Evolutionary conservation across 768 basidiomycete species (phyloP).

Genomic region (Russula griseocarnosa): DNA sequence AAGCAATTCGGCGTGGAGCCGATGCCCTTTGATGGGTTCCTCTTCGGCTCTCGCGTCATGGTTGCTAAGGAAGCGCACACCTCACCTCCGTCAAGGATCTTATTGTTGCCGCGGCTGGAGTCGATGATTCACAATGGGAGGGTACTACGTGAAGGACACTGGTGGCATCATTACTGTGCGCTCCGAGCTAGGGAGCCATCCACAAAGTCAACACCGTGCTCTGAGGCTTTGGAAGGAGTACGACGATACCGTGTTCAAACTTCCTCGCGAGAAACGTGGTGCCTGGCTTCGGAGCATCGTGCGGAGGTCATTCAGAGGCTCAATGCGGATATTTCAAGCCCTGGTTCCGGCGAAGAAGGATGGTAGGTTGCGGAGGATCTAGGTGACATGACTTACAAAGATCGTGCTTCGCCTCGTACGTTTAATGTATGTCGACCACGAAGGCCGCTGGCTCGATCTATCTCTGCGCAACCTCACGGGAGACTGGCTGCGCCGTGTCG

Average conservation of each 20-base stretch:
- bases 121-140: slow-evolving; percentile 87
- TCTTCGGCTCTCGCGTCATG: slow-evolving; percentile 97
- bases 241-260: slow-evolving; percentile 91
- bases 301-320: slow-evolving; percentile 88
- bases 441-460: slow-evolving; percentile 89
- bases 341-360: slow-evolving; percentile 97
- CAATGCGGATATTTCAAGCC: slow-evolving; percentile 95
- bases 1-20: slow-evolving; percentile 77
- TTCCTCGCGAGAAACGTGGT: slow-evolving; percentile 92
- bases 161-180: slow-evolving; percentile 96
- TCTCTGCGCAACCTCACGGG: slow-evolving; percentile 91
- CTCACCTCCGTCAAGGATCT: slow-evolving; percentile 89
- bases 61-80: slow-evolving; percentile 99
- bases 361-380: slow-evolving; percentile 78
- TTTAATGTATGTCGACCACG: slow-evolving; percentile 90
- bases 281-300: slow-evolving; percentile 84
- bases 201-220: slow-evolving; percentile 97
- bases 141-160: slow-evolving; percentile 92
- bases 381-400: slow-evolving; percentile 98
- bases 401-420: slow-evolving; percentile 86
- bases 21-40: slow-evolving; percentile 98
- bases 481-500: slow-evolving; percentile 94
- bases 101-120: slow-evolving; percentile 91
- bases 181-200: slow-evolving; percentile 97
- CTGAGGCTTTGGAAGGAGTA: slow-evolving; percentile 99